Evolutionary conservation across 2,329 filamentous ascomycete species (phyloP).

Genomic region (Aspergillus phoenicis): DNA sequence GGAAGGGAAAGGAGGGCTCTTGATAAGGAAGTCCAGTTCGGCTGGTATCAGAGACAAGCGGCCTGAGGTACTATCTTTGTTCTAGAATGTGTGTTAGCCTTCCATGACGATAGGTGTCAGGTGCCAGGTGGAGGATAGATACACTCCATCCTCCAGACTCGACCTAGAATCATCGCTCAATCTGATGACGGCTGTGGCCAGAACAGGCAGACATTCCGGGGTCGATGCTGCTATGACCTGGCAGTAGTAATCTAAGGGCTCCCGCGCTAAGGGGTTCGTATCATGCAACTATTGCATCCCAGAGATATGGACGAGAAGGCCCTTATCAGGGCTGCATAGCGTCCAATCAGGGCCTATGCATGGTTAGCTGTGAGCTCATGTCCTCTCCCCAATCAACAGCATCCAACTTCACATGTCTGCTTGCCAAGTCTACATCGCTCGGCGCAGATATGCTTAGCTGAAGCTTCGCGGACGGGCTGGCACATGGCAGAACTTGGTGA

Average conservation of each 20-base stretch:
- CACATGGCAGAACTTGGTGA: constrained; percentile 3
- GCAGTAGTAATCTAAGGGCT: constrained; percentile 4
- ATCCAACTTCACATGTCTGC: not conserved
- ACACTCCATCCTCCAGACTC: not conserved
- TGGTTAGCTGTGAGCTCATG: not conserved
- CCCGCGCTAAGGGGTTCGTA: constrained; percentile 5
- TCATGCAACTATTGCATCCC: constrained; percentile 4
- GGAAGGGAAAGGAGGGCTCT: not conserved
- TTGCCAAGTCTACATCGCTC: not conserved
- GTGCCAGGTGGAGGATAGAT: not conserved
- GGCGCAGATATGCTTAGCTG: constrained; percentile 5
- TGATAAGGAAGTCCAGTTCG: not conserved
- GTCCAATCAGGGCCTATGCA: not conserved
- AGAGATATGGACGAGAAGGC: not conserved
- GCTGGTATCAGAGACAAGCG: not conserved
- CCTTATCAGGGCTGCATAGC: not conserved
- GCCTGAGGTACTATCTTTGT: not conserved
- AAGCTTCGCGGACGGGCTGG: constrained; percentile 7
- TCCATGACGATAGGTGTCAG: not conserved
- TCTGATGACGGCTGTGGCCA: not conserved
- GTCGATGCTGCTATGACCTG: not conserved
- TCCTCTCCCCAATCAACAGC: not conserved
- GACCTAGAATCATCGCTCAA: not conserved
- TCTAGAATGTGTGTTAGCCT: not conserved
- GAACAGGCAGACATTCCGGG: constrained; percentile 2